These are phyloP conservation scores for Cystofilobasidium capitatum DNA, from an alignment of 768 basidiomycete genomes.

Conservation along the genomic window DNA sequence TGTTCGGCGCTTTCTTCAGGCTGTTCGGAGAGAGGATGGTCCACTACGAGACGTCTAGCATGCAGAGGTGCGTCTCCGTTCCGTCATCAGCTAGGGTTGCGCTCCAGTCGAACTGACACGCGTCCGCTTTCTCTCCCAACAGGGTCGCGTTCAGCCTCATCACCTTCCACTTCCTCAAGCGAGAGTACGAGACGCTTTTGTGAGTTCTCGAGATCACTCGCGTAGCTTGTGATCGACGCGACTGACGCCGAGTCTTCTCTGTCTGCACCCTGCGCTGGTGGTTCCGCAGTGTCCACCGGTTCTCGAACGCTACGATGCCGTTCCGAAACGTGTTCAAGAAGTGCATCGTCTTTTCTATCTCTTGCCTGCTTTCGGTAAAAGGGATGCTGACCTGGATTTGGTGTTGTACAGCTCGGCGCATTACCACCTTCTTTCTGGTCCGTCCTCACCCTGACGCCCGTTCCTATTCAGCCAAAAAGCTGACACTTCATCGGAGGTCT, in stretches of 20 bases:
- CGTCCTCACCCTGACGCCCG: not conserved
- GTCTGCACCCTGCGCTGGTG: not conserved
- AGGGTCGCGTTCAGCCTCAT: slow-evolving; percentile 50
- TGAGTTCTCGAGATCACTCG: slow-evolving; percentile 38
- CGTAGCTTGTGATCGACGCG: not conserved
- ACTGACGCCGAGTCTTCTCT: not conserved
- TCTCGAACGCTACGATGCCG: slow-evolving; percentile 93
- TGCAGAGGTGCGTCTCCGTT: slow-evolving; percentile 54
- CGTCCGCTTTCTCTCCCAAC: not conserved
- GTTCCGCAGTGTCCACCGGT: slow-evolving; percentile 66
- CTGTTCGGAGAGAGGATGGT: slow-evolving; percentile 29
- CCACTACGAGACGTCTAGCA: slow-evolving; percentile 58
- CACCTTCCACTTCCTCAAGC: slow-evolving; percentile 79
- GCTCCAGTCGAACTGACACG: not conserved
- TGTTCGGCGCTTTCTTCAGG: slow-evolving; percentile 50
- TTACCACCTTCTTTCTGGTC: slow-evolving; percentile 66
- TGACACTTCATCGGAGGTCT: slow-evolving; percentile 42
- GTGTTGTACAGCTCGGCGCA: slow-evolving; percentile 60
- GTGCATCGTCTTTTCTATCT: slow-evolving; percentile 43
- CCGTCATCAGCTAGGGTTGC: too few species aligned
- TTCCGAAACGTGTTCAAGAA: slow-evolving; percentile 76
- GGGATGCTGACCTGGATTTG: not conserved
- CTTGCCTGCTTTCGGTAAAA: not conserved
- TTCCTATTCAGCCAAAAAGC: too few species aligned
- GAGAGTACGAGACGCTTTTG: slow-evolving; percentile 88